These are phyloP conservation scores for Penicillium riverlandense DNA, from an alignment of 495 filamentous ascomycete genomes.

Conservation along the genomic window DNA sequence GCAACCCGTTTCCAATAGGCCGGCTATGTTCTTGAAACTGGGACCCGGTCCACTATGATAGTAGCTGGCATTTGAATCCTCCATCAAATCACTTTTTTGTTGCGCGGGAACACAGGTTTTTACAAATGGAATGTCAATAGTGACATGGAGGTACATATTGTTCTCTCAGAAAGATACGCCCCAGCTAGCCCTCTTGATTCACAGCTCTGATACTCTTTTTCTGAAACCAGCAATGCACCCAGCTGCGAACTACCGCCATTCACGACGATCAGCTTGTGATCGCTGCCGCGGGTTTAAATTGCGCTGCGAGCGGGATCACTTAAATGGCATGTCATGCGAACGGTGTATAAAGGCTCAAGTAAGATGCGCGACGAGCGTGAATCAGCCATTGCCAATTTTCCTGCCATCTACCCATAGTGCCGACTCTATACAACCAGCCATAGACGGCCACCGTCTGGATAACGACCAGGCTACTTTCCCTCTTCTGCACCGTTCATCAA, in stretches of 20 bases:
- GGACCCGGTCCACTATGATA: background rate
- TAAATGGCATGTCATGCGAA: conserved; percentile 19
- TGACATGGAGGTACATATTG: background rate
- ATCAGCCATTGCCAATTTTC: conserved; percentile 6
- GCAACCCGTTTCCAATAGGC: background rate
- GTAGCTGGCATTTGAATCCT: background rate
- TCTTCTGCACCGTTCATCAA: conserved; percentile 8
- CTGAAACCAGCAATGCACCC: conserved; percentile 9
- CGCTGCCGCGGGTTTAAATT: conserved; percentile 36
- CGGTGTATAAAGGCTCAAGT: conserved; percentile 23
- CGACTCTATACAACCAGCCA: background rate
- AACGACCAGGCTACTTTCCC: conserved; percentile 1
- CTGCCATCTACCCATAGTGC: background rate
- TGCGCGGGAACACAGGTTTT: background rate
- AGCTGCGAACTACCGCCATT: conserved; percentile 15
- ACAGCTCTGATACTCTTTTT: too few species aligned
- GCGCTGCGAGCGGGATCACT: conserved; percentile 27
- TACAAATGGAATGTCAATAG: background rate
- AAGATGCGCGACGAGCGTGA: conserved; percentile 15
- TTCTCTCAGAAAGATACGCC: background rate
- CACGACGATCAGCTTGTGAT: conserved; percentile 34
- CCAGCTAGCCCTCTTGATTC: too few species aligned
- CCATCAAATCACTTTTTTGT: too few species aligned
- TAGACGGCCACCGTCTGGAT: background rate
- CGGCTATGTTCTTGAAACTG: background rate